phyloP scores from a whole-genome alignment of 495 filamentous ascomycete genomes.

The Talaromyces thailandensis region DNA sequence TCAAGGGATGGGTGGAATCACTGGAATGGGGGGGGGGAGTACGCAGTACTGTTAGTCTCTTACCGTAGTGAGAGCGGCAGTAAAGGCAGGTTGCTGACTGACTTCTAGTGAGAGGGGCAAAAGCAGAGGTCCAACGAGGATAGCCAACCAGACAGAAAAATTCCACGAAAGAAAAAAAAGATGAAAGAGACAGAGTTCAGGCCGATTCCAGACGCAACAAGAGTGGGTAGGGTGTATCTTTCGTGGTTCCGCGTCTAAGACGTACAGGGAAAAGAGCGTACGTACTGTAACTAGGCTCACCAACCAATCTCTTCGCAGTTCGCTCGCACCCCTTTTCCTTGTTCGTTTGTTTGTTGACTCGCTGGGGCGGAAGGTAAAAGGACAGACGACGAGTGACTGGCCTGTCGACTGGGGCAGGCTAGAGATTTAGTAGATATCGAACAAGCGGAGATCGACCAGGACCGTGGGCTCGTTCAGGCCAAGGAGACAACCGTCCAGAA shows the following conservation, averaged over 20 bases:
- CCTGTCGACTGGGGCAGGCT: not conserved
- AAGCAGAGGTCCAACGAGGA: not conserved
- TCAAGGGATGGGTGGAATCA: constrained; percentile 8
- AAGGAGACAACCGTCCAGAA: not conserved
- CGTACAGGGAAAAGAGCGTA: not conserved
- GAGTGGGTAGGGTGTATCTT: not conserved
- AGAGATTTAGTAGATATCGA: constrained; percentile 2
- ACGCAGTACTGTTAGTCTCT: not conserved
- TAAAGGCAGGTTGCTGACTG: not conserved
- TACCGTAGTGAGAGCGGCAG: not conserved
- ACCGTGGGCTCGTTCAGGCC: not conserved
- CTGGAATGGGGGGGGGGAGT: constrained; percentile 7
- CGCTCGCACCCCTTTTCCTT: not conserved
- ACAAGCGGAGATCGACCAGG: constrained; percentile 2
- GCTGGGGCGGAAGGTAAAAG: not conserved
- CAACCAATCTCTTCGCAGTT: not conserved
- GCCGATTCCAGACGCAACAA: not conserved
- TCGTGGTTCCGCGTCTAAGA: not conserved
- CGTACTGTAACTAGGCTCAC: not conserved
- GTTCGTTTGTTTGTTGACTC: not conserved
- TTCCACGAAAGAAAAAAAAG: not conserved
- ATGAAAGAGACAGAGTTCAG: not conserved
- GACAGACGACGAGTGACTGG: not conserved
- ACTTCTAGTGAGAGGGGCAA: not conserved
- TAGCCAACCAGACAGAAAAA: not conserved